phyloP scores from a whole-genome alignment of 2,329 filamentous ascomycete species.

The Trichoderma gracile region DNA sequence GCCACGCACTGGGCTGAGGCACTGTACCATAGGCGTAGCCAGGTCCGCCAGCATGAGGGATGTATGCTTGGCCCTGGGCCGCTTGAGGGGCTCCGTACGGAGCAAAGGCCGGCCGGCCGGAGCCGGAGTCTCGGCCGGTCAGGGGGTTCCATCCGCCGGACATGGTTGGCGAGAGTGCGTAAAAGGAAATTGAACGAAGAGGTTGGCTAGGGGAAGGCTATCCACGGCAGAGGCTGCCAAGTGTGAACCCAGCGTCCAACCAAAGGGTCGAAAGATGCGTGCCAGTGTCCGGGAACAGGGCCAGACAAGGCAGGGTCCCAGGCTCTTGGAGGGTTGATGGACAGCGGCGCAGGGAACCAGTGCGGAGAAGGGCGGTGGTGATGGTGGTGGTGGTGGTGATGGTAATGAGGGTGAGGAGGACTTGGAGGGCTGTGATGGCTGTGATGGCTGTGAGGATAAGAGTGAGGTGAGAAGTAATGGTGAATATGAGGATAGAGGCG shows the following conservation, averaged over 20 bases:
- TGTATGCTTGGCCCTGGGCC: conserved; percentile 42
- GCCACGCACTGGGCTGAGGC: conserved; percentile 30
- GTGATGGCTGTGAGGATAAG: background rate
- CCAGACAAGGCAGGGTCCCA: conserved; percentile 38
- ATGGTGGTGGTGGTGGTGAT: background rate
- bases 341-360: background rate
- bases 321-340: conserved; percentile 23
- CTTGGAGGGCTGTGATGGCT: background rate
- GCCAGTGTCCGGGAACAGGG: conserved; percentile 40
- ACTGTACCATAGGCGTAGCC: conserved; percentile 37
- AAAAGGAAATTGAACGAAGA: too few species aligned
- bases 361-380: background rate
- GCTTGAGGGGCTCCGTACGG: conserved; percentile 40
- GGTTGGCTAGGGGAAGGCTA: background rate
- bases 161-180: conserved; percentile 32
- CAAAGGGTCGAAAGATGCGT: conserved; percentile 37
- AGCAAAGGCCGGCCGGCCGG: conserved; percentile 37
- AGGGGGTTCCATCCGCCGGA: conserved; percentile 45
- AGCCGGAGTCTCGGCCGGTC: conserved; percentile 42
- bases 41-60: conserved; percentile 42
- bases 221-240: conserved; percentile 38
- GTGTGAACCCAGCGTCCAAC: conserved; percentile 41
- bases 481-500: background rate
- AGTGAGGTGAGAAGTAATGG: background rate
- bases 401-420: too few species aligned